Percentiles rank a stretch among this genome's conserved stretches.
phyloP scores from a whole-genome alignment of 768 basidiomycete genomes.

The Floccularia luteovirens region DNA sequence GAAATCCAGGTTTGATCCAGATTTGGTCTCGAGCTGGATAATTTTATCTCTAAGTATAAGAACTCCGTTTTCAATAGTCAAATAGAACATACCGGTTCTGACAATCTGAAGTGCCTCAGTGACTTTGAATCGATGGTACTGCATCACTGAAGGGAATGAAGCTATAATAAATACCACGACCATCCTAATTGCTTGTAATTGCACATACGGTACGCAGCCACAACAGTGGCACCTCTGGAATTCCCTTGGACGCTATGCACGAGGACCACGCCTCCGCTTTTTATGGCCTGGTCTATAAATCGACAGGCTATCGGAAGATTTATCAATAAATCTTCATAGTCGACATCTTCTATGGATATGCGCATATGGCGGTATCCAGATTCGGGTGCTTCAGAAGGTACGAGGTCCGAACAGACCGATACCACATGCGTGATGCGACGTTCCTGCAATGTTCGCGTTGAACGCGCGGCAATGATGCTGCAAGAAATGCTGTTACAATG shows the following conservation, averaged over 20 bases:
- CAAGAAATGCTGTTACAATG: slow-evolving; percentile 13
- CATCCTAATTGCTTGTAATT: neutral
- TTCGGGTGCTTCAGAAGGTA: slow-evolving; percentile 63
- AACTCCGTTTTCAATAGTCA: neutral
- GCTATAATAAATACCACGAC: slow-evolving; percentile 6
- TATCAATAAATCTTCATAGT: slow-evolving; percentile 63
- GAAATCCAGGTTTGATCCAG: slow-evolving; percentile 74
- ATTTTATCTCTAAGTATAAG: slow-evolving; percentile 2
- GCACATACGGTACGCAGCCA: slow-evolving; percentile 68
- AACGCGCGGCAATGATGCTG: slow-evolving; percentile 65
- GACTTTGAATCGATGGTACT: slow-evolving; percentile 43
- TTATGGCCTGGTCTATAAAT: slow-evolving; percentile 58
- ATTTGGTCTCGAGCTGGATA: slow-evolving; percentile 63
- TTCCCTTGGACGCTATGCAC: slow-evolving; percentile 65
- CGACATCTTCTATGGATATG: slow-evolving; percentile 62
- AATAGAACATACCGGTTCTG: slow-evolving; percentile 39
- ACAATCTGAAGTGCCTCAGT: slow-evolving; percentile 55
- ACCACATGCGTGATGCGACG: slow-evolving; percentile 74
- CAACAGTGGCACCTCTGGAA: slow-evolving; percentile 60
- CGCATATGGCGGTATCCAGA: slow-evolving; percentile 66
- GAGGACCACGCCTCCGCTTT: slow-evolving; percentile 50
- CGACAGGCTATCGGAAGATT: slow-evolving; percentile 57
- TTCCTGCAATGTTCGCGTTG: slow-evolving; percentile 64
- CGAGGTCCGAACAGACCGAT: slow-evolving; percentile 67
- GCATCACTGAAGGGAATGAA: slow-evolving; percentile 48